Evolutionary conservation across 2,329 filamentous ascomycete genomes (phyloP), one percentile per base, ranked within the genome.

Genomic region (Colletotrichum simmondsii): DNA sequence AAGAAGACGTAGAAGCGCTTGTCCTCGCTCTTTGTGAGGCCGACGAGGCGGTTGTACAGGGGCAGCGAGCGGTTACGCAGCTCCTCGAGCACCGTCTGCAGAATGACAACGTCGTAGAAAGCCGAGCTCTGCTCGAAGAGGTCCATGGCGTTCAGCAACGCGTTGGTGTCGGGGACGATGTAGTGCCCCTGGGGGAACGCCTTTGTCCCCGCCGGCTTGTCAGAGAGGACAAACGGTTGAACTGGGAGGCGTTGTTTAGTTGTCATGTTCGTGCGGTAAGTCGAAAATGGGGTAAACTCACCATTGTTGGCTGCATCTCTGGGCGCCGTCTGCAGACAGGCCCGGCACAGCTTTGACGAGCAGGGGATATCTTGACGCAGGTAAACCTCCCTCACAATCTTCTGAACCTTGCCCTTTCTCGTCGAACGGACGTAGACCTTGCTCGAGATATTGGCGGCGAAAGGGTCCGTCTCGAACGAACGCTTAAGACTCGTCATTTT

Each of bases 1-100:
- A 98, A 98, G 82, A 99, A 99, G 65, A 99, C 94, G 80, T 98
- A 98, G 81, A 98, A 98, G 67, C 96, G 92, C 87, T 99, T 99
- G 76, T 97, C 95, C 78, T 98, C 95, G 79, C 96, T 98, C 83
- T 96, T 97, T 52, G 95, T 97, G 75, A 99, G 87, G 26, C 93
- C 92, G 76, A 98, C 91, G 62, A 99, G 87, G 52, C 97, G 94
- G 82, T 98, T 98, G 85, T 98, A 99, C 49, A 99, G 90, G 54
- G 97, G 97, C 74, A 98, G 84, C 14, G 96, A 98, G 77, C 95
- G 91, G 81, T 98, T 98, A 80, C 95, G 94, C 73, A 99, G 89
- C 85, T 99, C 97, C 83, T 99, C 97, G 16, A 99, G 90, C 5
- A 99, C 97, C 1, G 96, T 98, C 83, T 99, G 97, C 69, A 99